A percentile compares a stretch with the other conserved stretches of the same genome.
Conservation (phyloP, 352 stramenopile species). For the Globisporangium emineosum region DNA sequence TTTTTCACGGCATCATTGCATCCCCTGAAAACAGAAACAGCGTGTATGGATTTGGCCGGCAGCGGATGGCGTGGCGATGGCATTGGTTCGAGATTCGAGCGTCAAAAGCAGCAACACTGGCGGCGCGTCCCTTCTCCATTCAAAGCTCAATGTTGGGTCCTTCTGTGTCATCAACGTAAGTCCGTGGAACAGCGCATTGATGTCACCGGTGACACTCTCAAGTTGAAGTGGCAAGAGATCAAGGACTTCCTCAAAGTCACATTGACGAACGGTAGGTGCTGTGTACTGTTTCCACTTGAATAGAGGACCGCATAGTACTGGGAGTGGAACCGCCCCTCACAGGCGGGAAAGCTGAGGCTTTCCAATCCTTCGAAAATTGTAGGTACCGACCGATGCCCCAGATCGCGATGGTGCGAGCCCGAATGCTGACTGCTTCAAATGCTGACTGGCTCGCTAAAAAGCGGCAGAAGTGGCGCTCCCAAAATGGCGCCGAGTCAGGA, state of each 20-base stretch:
- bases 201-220: background rate
- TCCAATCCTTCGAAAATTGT: background rate
- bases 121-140: background rate
- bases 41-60: background rate
- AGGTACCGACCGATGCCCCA: background rate
- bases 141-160: background rate
- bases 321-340: too few relatives aligned
- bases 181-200: background rate
- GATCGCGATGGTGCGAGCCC: too few relatives aligned
- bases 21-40: background rate
- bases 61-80: background rate
- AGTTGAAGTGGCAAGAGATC: too few relatives aligned
- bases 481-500: background rate
- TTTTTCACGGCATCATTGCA: background rate
- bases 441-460: background rate
- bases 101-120: too few relatives aligned
- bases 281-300: background rate
- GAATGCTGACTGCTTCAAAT: background rate
- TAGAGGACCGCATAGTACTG: background rate
- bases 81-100: too few relatives aligned
- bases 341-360: background rate
- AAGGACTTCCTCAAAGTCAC: too few relatives aligned
- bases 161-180: background rate
- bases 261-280: too few relatives aligned
- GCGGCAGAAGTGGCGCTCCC: background rate